These are phyloP conservation scores for Umbellularia californica DNA, from an alignment of 164 flowering plant species.

Conservation along the genomic window DNA sequence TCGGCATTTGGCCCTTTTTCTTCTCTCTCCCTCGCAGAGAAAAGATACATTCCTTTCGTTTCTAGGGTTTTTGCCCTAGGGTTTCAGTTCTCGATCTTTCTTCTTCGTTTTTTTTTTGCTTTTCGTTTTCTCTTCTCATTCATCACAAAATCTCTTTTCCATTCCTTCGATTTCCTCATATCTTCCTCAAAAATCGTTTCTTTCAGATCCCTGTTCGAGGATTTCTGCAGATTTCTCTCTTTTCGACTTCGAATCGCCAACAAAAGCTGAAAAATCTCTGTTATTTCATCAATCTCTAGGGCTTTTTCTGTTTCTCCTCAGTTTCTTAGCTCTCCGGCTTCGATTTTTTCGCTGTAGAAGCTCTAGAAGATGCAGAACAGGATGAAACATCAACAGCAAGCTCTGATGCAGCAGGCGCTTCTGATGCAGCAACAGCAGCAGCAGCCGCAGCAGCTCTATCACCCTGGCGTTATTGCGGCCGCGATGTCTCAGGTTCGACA, in stretches of 20 bases:
- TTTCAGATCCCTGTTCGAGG: not conserved
- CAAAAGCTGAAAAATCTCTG: not conserved
- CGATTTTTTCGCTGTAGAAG: not conserved
- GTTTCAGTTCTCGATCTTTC: not conserved
- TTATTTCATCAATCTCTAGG: not conserved
- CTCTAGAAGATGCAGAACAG: slow-evolving; percentile 51
- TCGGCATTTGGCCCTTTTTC: not conserved
- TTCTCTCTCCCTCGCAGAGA: not conserved
- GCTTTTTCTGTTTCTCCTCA: not conserved
- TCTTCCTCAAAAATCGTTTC: not conserved
- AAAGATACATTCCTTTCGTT: not conserved
- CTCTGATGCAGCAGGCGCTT: slow-evolving; percentile 22
- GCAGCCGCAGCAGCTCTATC: slow-evolving; percentile 46
- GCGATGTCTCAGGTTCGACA: slow-evolving; percentile 35
- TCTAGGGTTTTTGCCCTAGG: slow-evolving; percentile 3
- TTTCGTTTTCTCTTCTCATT: not conserved
- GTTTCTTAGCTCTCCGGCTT: not conserved
- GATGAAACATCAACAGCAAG: slow-evolving; percentile 67
- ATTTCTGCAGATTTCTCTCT: not conserved
- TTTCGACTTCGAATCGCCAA: not conserved
- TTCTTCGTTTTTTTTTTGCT: not conserved
- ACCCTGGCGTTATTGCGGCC: slow-evolving; percentile 34
- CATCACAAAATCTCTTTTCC: not conserved
- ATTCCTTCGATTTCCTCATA: not conserved
- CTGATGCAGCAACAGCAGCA: slow-evolving; percentile 69